phyloP scores from a whole-genome alignment of 495 filamentous ascomycete species.

The Penicillium angulare region DNA sequence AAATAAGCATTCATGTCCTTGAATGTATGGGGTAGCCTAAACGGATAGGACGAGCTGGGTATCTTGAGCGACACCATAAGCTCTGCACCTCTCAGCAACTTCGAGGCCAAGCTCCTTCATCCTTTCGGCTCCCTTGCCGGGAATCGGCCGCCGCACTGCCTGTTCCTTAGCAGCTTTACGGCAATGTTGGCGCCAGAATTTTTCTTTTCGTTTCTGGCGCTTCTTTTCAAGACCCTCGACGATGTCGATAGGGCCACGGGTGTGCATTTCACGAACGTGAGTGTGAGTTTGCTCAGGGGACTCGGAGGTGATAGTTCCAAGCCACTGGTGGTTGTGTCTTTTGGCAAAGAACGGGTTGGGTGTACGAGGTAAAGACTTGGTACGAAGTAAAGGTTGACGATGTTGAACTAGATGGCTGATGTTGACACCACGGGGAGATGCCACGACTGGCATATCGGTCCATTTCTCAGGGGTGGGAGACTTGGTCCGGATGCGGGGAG shows the following conservation, averaged over 20 bases:
- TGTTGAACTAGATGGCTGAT: constrained; percentile 61
- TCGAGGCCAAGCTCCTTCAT: constrained; percentile 92
- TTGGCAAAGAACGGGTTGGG: constrained; percentile 64
- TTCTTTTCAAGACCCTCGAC: constrained; percentile 95
- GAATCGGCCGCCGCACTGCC: constrained; percentile 55
- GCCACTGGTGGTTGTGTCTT: constrained; percentile 37
- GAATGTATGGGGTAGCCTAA: constrained; percentile 36
- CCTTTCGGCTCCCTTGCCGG: constrained; percentile 85
- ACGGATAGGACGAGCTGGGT: constrained; percentile 81
- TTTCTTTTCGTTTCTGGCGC: constrained; percentile 85
- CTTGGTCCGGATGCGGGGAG: constrained; percentile 41
- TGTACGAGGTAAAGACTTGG: constrained; percentile 75
- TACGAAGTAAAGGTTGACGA: constrained; percentile 59
- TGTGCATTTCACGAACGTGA: constrained; percentile 51
- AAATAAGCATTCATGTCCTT: constrained; percentile 21
- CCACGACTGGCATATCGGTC: constrained; percentile 28
- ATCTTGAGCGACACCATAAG: constrained; percentile 56
- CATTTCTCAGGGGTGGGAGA: constrained; percentile 28
- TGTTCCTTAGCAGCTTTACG: constrained; percentile 63
- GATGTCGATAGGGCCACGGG: constrained; percentile 90
- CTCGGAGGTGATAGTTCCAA: constrained; percentile 31
- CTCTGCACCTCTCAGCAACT: constrained; percentile 71
- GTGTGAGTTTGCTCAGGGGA: constrained; percentile 39
- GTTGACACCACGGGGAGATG: constrained; percentile 34
- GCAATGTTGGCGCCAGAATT: constrained; percentile 81